phyloP scores from a whole-genome alignment of 169 alveolate genomes.

The Plasmodium inui region DNA sequence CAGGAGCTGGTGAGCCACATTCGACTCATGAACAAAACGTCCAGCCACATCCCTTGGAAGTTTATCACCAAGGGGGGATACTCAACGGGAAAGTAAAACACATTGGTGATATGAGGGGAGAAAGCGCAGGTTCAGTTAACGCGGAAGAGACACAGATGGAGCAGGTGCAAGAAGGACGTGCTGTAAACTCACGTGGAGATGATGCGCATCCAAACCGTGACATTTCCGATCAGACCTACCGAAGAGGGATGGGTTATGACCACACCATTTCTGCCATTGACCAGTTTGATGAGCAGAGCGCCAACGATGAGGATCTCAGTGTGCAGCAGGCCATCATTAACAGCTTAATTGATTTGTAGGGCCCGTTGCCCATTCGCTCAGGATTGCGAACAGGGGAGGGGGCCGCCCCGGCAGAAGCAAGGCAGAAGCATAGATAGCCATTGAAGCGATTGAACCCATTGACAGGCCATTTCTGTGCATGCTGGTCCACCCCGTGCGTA shows the following conservation, averaged over 20 bases:
- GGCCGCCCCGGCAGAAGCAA: too few relatives aligned
- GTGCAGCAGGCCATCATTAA: slow-evolving; percentile 60
- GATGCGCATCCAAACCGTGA: background rate
- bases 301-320: slow-evolving; percentile 17
- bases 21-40: background rate
- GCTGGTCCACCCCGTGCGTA: background rate
- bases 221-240: background rate
- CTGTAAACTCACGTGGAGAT: background rate
- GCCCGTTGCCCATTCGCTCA: background rate
- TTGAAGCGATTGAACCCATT: too few relatives aligned
- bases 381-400: background rate
- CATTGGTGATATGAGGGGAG: background rate
- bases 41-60: background rate
- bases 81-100: background rate
- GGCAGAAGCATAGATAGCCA: background rate
- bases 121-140: background rate
- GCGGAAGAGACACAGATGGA: background rate
- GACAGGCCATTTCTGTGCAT: background rate
- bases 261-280: background rate
- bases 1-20: background rate
- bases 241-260: background rate
- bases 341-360: slow-evolving; percentile 42
- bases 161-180: background rate
- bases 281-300: background rate
- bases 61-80: background rate